Conservation (phyloP, 495 filamentous ascomycete species). For the Tuber indicum region DNA sequence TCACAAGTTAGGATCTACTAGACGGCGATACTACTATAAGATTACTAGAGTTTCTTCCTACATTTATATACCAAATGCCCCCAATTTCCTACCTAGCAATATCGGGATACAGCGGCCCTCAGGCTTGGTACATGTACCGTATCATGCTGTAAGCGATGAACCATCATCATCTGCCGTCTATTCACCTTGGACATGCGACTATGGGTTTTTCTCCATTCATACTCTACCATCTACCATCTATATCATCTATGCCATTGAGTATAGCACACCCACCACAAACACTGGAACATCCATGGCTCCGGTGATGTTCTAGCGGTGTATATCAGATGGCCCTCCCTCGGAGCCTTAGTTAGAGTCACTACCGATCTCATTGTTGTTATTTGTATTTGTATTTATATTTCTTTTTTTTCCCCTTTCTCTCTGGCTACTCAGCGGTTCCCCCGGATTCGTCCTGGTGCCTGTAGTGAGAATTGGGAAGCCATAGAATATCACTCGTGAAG, state of each 20-base stretch:
- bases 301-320: background rate
- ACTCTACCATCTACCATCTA: background rate
- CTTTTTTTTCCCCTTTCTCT: too few relatives aligned
- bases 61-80: background rate
- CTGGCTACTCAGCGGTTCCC: too few relatives aligned
- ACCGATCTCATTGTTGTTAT: too few relatives aligned
- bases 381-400: too few relatives aligned
- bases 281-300: background rate
- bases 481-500: background rate
- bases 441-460: background rate
- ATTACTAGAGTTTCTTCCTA: background rate
- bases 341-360: background rate
- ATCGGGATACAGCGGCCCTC: background rate
- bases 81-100: background rate
- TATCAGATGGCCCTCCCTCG: background rate
- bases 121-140: background rate
- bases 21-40: background rate
- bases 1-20: background rate
- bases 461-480: background rate
- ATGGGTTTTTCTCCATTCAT: background rate
- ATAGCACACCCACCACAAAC: background rate
- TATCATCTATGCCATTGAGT: background rate
- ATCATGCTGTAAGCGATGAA: background rate
- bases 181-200: background rate
- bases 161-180: background rate